Conservation (phyloP, 768 basidiomycete genomes). For the Crucibulum laeve region DNA sequence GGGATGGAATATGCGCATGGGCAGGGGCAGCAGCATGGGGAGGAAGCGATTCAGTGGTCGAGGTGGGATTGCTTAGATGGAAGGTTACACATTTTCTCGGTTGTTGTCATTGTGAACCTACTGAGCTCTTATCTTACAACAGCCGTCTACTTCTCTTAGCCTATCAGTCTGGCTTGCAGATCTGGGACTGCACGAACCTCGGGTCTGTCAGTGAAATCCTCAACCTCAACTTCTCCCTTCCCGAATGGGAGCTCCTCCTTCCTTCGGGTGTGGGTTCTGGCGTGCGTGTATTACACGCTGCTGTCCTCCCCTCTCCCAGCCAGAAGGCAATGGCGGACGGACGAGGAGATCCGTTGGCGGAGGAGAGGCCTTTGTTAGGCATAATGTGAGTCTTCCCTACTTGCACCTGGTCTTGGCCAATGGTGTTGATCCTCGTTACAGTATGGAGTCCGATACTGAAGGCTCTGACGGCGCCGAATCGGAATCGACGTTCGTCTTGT, state of each 20-base stretch:
- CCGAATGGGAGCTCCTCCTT: conserved; percentile 7
- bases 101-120: neutral
- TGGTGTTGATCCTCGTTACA: conserved; percentile 20
- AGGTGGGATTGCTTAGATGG: conserved; percentile 34
- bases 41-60: conserved; percentile 40
- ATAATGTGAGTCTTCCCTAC: conserved; percentile 30
- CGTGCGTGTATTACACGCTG: conserved; percentile 28
- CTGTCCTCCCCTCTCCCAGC: conserved; percentile 29
- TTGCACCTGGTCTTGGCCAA: conserved; percentile 21
- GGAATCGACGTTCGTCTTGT: conserved; percentile 20
- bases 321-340: conserved; percentile 4
- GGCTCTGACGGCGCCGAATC: conserved; percentile 9
- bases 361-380: conserved; percentile 24
- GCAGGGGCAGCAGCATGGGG: neutral
- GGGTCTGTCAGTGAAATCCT: conserved; percentile 42
- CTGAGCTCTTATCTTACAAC: conserved; percentile 2
- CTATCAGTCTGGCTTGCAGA: conserved; percentile 49
- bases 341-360: conserved; percentile 20
- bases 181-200: conserved; percentile 60
- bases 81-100: conserved; percentile 5
- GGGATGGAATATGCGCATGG: neutral
- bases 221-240: conserved; percentile 30
- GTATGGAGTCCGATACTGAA: conserved; percentile 15
- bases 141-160: conserved; percentile 50
- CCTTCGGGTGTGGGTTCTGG: neutral